Evolutionary conservation across 495 filamentous ascomycete genomes (phyloP), one percentile per base, ranked within the genome.

Genomic region (Viridothelium virens): DNA sequence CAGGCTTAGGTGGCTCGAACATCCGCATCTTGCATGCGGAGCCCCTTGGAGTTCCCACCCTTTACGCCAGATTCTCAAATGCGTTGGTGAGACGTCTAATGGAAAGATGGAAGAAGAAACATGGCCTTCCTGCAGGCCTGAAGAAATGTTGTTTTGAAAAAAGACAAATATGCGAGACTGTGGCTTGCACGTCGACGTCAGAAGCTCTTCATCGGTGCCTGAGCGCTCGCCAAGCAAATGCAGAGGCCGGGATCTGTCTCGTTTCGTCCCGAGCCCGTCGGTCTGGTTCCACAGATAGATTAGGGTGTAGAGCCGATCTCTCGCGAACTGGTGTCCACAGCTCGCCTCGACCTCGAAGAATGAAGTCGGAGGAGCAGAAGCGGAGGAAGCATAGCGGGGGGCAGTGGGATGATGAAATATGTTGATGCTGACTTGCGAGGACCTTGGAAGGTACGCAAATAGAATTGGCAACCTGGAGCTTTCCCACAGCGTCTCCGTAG

Each of bases 21-120:
- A 36, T 2, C 53, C 53, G 53, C 53, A 59, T 59, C 31, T 59
- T 59, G 53, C 53, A 59, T 59, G 7, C 14, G 7, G n/a, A 53
- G 18, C 53, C 4, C 31, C 14, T 7, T 36, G 6, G 5, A n/a
- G 0, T 36, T 34, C 6, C 53, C 53, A 59, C 25, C 53, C 36
- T 14, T 59, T 59, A 14, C 31, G 33, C 53, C 36, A 10, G 10
- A 2, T 7, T 33, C 2, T 59, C 18, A 11, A 6, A 14, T n/a
- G 33, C 1, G 31, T 7, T 34, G n/a, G 31, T 33, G n/a, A 18
- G 7, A 14, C 10, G 31, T 36, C 5, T 14, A 59, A 14, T 7
- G 14, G 36, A 7, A 36, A 59, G 31, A 59, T 36, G 25, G 36
- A 59, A 59, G 7, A 31, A 7, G 14, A 59, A 59, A 9, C 53